Evolutionary conservation across 148 eudicot genomes (phyloP), one percentile per base, ranked within the genome.

Genomic region (Nyssa sinensis): DNA sequence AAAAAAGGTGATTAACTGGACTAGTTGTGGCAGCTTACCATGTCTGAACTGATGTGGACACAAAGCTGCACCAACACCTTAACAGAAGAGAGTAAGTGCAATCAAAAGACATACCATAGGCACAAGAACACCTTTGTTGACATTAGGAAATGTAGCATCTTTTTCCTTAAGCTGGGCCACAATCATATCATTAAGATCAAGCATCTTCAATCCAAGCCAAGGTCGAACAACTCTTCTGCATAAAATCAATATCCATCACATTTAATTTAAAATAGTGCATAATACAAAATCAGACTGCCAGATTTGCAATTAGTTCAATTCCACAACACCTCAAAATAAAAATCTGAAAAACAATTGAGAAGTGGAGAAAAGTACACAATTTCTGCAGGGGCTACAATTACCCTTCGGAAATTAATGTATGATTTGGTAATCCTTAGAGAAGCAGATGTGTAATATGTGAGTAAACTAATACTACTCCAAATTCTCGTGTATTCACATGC

Each of bases 141-240:
- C 82, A 71, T 39, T 75, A 61, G 93, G 89, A 77, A 89, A 89
- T 37, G 76, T 62, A 58, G 86, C 76, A 68, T 87, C 89, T 73
- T 79, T 85, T 72, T 87, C 88, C 74, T 74, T 85, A 51, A 87
- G 89, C 77, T 89, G 89, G 72, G 93, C 77, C 66, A 87, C 79
- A 75, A 89, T 85, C 93, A 85, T 76, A 33, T 80, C 81, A 79
- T 89, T 85, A 51, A 89, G 91, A 75, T 89, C 93, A 63, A 89
- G 80, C 93, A 89, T 85, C 74, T 89, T 89, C 62, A 87, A 72
- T 44, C 93, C 93, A 58, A 89, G 83, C 93, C 93, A 89, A 29
- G 93, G 93, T 41, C 91, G 89, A 83, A 89, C 78, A 66, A 89
- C 90, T 85, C 91, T 82, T 86, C 93, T 87, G 86, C 81, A 78